Base-by-base conservation (phyloP, 1,284 basidiomycete genomes). In the Waitea zeae region DNA sequence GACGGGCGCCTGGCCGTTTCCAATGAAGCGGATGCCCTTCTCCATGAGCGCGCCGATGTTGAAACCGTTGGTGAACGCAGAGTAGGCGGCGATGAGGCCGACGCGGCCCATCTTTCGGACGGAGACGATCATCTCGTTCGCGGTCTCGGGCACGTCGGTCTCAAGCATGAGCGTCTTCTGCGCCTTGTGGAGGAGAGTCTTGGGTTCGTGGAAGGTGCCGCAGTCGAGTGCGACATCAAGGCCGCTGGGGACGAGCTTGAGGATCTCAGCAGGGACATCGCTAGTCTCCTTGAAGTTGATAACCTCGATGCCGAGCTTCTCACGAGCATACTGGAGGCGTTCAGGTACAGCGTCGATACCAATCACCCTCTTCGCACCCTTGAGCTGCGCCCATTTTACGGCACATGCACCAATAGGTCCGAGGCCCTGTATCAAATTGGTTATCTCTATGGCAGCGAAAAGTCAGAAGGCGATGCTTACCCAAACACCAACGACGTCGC, bases 11-110 rank as follows among this genome's bases (percentile, higher is more conserved):
- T 75, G 72, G 2, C 76, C 75, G 43, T 77, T 76, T 3, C 75
- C 75, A 44, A 79, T 75, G 35, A 79, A 57, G 41, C 74, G 56
- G 13, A 78, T 54, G 2, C 72, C 71, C 52, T 79, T 80, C 59
- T 86, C 78, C 80, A 86, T 84, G 32, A 86, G 46, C 0, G 79
- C 73, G 3, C 76, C 76, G 32, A 81, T 66, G 49, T 80, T 77
- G 53, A 84, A 70, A 34, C 68, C 64, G 49, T 79, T 78, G 18
- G 72, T 68, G 51, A 63, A 73, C 0, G 70, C 71, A 3, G 63
- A 57, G 46, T 80, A 77, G 3, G 63, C 75, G 11, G 67, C 70
- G 41, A 74, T 78, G 34, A 79, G 49, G 0, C 72, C 72, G 42
- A 62, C 59, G 26, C 67, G 53, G n/a, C 78, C 76, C 47, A 65